Percentiles rank a stretch among this genome's conserved stretches.
Evolutionary conservation across 176 grass and related monocot genomes (phyloP).

Genomic region (Dendrocalamus sinicus): DNA sequence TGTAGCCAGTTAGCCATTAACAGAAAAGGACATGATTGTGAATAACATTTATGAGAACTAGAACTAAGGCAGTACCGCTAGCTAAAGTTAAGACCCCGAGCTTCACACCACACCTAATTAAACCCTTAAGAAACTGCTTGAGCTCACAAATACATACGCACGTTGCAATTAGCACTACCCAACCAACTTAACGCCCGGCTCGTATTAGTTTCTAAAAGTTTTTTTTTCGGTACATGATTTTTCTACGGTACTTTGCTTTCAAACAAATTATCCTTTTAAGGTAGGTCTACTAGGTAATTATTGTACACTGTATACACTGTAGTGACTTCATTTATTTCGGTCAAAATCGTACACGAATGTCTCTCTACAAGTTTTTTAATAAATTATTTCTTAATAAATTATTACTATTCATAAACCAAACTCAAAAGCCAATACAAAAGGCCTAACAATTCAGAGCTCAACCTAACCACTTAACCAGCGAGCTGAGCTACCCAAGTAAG

Average conservation of each 20-base stretch:
- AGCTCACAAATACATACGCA: neutral
- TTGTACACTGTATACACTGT: too few species aligned
- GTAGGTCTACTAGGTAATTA: too few species aligned
- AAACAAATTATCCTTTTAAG: too few species aligned
- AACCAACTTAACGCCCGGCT: neutral
- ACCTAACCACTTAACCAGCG: neutral
- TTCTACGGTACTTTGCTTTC: too few species aligned
- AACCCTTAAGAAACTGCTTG: slow-evolving; percentile 20
- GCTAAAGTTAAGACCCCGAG: neutral
- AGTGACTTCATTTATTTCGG: too few species aligned
- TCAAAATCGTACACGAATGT: too few species aligned
- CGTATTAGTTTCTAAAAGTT: too few species aligned
- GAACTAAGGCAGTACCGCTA: slow-evolving; percentile 15
- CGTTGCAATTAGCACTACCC: neutral
- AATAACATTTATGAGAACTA: neutral
- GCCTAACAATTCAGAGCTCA: slow-evolving; percentile 12
- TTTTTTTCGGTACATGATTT: too few species aligned
- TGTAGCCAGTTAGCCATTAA: neutral
- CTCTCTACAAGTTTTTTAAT: too few species aligned
- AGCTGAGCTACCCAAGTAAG: neutral
- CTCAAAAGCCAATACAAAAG: too few species aligned
- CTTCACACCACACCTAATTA: neutral
- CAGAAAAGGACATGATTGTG: neutral
- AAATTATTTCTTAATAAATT: too few species aligned
- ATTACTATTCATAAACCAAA: too few species aligned